phyloP scores from a whole-genome alignment of 306 rosid species.

The Lagenaria siceraria region DNA sequence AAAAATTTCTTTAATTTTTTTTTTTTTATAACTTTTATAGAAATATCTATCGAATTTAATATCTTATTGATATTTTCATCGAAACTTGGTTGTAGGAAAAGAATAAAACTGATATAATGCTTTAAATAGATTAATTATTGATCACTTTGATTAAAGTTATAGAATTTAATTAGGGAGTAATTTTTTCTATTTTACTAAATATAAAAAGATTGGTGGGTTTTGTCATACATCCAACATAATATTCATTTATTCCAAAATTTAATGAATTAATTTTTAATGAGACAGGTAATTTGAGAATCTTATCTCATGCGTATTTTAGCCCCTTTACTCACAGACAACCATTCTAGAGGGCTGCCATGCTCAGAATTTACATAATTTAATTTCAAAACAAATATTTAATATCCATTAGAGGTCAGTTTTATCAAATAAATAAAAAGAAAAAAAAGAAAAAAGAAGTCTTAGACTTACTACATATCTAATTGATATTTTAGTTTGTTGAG shows the following conservation, averaged over 20 bases:
- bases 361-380: background rate
- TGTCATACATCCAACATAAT: conserved; percentile 2
- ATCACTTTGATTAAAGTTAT: background rate
- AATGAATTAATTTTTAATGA: background rate
- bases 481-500: too few species aligned
- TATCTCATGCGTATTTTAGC: background rate
- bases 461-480: too few species aligned
- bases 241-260: conserved; percentile 4
- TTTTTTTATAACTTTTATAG: too few species aligned
- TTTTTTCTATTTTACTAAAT: background rate
- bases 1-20: too few species aligned
- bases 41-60: too few species aligned
- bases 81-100: too few species aligned
- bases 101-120: background rate
- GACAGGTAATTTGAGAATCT: background rate
- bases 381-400: too few species aligned
- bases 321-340: background rate
- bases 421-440: too few species aligned
- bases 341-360: background rate
- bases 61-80: too few species aligned
- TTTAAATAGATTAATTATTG: background rate
- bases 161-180: background rate
- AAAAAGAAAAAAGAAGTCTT: too few species aligned
- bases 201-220: conserved; percentile 2
- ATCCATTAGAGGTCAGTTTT: too few species aligned